Evolutionary conservation across 371 early-diverging fungal genomes (phyloP), one percentile per base, ranked within the genome.

Genomic region (Mortierella sp.): DNA sequence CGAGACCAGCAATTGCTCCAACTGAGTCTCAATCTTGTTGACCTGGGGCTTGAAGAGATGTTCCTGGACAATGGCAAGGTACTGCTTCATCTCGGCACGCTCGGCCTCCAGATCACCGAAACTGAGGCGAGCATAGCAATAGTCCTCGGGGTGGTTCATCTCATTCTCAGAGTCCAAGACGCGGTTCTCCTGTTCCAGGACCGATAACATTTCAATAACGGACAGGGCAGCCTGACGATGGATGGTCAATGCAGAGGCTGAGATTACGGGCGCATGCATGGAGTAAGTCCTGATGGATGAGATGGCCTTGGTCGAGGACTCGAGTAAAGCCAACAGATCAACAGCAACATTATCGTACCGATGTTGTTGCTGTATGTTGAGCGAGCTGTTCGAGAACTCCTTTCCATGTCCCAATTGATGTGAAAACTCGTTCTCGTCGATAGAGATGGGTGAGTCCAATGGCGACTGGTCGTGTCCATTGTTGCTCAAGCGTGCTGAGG

Each of bases 161-260:
- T 74, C 72, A 14, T 72, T 53, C 1, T 87, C 87, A 44, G 64
- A 53, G 28, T 81, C 80, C n/a, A 75, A 37, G 48, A 82, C 40
- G 8, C 88, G 87, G 74, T 80, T 77, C 14, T 43, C 40, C n/a
- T 83, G 79, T 28, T 88, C 88, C 61, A 88, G 51, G 31, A 87
- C 50, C 16, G 82, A 83, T 24, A 88, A 70, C 88, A 88, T 88
- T 54, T 88, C 88, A 5, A 87, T 71, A n/a, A 88, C 87, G 43
- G 81, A 77, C 2, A 88, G 71, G 14, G 88, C 80, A 21, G 82
- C 79, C 43, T 82, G 79, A 31, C 88, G 77, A 71, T 87, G 87
- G 71, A 76, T 69, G 11, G 74, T 57, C 44, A 88, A 51, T 51
- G 88, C 75, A 31, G 79, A 74, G 16, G 76, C 14, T 11, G 87